phyloP scores from a whole-genome alignment of 257 asterid genomes.

The Nicotiana tabacum region DNA sequence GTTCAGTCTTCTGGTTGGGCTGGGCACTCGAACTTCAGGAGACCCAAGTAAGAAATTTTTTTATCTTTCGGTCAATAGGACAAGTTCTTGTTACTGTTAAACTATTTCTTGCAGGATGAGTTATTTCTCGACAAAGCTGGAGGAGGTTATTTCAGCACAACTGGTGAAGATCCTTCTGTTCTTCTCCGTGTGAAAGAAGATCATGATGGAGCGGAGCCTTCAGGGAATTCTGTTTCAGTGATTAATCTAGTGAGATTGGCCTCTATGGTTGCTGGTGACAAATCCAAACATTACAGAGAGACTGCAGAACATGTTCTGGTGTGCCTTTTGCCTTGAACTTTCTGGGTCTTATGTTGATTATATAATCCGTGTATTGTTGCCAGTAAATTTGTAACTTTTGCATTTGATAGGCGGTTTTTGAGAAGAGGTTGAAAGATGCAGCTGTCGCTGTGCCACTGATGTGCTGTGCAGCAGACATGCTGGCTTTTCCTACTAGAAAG shows the following conservation, averaged over 20 bases:
- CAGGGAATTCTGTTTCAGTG: constrained; percentile 81
- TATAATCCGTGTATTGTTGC: not conserved
- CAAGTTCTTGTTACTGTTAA: not conserved
- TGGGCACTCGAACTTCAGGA: constrained; percentile 91
- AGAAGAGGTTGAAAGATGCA: constrained; percentile 71
- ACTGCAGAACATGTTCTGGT: constrained; percentile 75
- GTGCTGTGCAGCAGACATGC: constrained; percentile 93
- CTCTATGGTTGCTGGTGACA: constrained; percentile 44
- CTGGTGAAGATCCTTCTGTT: constrained; percentile 84
- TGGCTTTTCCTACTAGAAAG: constrained; percentile 51
- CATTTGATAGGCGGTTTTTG: constrained; percentile 67
- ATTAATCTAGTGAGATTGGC: constrained; percentile 75
- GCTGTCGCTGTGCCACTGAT: constrained; percentile 74
- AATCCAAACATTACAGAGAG: constrained; percentile 45
- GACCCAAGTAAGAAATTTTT: constrained; percentile 43
- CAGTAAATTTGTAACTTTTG: not conserved
- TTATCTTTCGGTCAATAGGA: not conserved
- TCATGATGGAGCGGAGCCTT: constrained; percentile 96
- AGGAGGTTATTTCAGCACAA: constrained; percentile 85
- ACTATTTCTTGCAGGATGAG: constrained; percentile 46
- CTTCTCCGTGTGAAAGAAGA: constrained; percentile 96
- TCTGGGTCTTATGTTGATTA: not conserved
- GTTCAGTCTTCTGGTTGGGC: constrained; percentile 66
- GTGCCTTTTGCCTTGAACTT: not conserved
- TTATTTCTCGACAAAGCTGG: constrained; percentile 83